Conservation (phyloP, 768 basidiomycete species). For the Suillus discolor region DNA sequence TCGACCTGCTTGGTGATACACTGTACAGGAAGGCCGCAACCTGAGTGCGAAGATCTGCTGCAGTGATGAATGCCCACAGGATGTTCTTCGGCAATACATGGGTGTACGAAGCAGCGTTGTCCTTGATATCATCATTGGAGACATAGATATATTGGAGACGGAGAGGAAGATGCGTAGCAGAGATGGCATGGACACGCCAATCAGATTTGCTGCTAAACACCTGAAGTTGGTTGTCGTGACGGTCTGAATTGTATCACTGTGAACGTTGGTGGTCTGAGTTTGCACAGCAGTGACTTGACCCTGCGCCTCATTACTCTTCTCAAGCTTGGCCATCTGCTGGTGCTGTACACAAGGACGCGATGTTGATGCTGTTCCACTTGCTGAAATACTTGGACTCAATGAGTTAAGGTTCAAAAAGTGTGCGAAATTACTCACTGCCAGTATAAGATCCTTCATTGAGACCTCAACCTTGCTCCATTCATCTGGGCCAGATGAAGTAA, state of each 20-base stretch:
- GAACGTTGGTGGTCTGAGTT: slow-evolving; percentile 97
- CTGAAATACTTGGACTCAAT: slow-evolving; percentile 78
- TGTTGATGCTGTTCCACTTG: slow-evolving; percentile 98
- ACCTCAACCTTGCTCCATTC: slow-evolving; percentile 99
- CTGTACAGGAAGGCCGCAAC: slow-evolving; percentile 95
- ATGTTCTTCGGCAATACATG: slow-evolving; percentile 98
- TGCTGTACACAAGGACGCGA: slow-evolving; percentile 93
- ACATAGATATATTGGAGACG: slow-evolving; percentile 99
- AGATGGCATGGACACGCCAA: slow-evolving; percentile 98
- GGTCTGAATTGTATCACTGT: slow-evolving; percentile 94
- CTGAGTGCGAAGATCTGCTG: slow-evolving; percentile 94
- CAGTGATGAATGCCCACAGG: slow-evolving; percentile 89
- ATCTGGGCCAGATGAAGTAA: slow-evolving; percentile 98
- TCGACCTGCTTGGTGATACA: slow-evolving; percentile 92
- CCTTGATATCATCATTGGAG: slow-evolving; percentile 98
- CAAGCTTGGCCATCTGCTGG: slow-evolving; percentile 99
- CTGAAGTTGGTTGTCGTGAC: slow-evolving; percentile 90
- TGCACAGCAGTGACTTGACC: slow-evolving; percentile 94
- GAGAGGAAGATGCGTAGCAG: slow-evolving; percentile 92
- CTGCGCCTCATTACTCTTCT: slow-evolving; percentile 94
- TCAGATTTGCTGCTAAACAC: slow-evolving; percentile 99
- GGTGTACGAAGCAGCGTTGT: slow-evolving; percentile 92
- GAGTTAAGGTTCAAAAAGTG: slow-evolving; percentile 13
- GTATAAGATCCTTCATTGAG: slow-evolving; percentile 95
- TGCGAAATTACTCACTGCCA: slow-evolving; percentile 55